Evolutionary conservation across 2,329 filamentous ascomycete species (phyloP).

Genomic region (Aspergillus pseudotamarii): DNA sequence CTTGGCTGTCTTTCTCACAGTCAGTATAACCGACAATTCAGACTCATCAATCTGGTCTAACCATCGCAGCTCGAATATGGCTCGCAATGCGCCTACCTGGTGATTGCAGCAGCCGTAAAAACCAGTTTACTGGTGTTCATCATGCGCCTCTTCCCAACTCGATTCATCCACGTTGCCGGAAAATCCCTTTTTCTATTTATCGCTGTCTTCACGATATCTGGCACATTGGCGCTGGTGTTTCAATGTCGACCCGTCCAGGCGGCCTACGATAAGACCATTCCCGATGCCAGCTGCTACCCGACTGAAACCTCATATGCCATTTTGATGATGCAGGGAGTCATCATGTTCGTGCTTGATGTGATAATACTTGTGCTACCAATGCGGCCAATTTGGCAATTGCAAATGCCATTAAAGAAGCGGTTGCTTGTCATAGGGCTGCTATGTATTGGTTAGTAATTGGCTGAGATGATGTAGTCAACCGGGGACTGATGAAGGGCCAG

Average conservation of each 20-base stretch:
- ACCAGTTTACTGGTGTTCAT: constrained; percentile 19
- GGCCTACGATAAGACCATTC: constrained; percentile 16
- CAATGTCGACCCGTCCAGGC: constrained; percentile 19
- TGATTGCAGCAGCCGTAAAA: constrained; percentile 17
- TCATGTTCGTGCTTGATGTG: constrained; percentile 24
- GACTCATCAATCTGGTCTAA: not conserved
- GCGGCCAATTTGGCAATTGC: constrained; percentile 21
- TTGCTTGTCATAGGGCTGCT: constrained; percentile 10
- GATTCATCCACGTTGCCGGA: constrained; percentile 10
- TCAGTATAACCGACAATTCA: not conserved
- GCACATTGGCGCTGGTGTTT: constrained; percentile 15
- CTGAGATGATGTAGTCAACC: not conserved
- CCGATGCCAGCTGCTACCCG: constrained; percentile 11
- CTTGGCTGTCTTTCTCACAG: not conserved
- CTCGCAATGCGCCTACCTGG: constrained; percentile 17
- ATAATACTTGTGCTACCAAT: constrained; percentile 24
- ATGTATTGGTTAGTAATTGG: constrained; percentile 6
- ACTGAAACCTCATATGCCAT: constrained; percentile 13
- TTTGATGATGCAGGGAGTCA: constrained; percentile 19
- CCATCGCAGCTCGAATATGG: constrained; percentile 14
- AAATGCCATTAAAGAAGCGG: constrained; percentile 20
- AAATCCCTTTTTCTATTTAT: constrained; percentile 16
- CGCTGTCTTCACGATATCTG: constrained; percentile 13
- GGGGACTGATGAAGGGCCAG: not conserved
- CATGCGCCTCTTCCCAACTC: constrained; percentile 21